Evolutionary conservation across 257 asterid species (phyloP).

Genomic region (Salvia miltiorrhiza): DNA sequence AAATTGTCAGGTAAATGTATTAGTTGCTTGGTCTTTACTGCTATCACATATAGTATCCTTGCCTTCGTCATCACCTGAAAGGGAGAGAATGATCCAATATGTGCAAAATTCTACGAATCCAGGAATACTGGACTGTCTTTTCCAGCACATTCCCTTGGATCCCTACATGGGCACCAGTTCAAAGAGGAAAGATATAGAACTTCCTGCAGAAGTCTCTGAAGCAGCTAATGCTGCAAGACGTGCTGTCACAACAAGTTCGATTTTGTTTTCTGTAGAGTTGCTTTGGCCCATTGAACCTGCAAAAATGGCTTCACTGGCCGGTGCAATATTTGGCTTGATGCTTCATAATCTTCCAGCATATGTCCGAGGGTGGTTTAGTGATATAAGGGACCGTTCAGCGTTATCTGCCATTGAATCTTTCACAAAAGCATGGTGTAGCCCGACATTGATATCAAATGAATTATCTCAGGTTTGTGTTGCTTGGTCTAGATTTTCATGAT

Average conservation of each 20-base stretch:
- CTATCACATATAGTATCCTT: constrained; percentile 71
- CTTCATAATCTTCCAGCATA: constrained; percentile 94
- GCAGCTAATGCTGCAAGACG: constrained; percentile 76
- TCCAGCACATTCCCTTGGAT: constrained; percentile 85
- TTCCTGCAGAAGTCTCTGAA: constrained; percentile 54
- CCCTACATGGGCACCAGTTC: constrained; percentile 46
- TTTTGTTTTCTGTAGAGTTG: constrained; percentile 54
- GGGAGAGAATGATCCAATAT: constrained; percentile 81
- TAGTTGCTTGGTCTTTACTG: constrained; percentile 87
- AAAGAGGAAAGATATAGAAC: constrained; percentile 65
- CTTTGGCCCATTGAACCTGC: constrained; percentile 84
- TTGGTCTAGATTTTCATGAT: not conserved
- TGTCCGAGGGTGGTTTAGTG: constrained; percentile 92
- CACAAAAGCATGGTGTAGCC: constrained; percentile 95
- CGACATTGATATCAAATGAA: constrained; percentile 72
- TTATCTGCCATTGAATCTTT: constrained; percentile 84
- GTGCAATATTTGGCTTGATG: constrained; percentile 86
- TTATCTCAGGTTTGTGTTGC: constrained; percentile 65
- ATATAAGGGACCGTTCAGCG: constrained; percentile 80
- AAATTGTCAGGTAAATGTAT: constrained; percentile 60
- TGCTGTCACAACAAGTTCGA: constrained; percentile 66
- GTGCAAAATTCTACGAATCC: constrained; percentile 73
- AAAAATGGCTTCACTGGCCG: constrained; percentile 78
- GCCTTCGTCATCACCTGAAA: constrained; percentile 71
- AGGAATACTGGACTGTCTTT: constrained; percentile 75